These are phyloP conservation scores for Paramecium biaurelia DNA, from an alignment of 73 alveolate species.

Conservation along the genomic window DNA sequence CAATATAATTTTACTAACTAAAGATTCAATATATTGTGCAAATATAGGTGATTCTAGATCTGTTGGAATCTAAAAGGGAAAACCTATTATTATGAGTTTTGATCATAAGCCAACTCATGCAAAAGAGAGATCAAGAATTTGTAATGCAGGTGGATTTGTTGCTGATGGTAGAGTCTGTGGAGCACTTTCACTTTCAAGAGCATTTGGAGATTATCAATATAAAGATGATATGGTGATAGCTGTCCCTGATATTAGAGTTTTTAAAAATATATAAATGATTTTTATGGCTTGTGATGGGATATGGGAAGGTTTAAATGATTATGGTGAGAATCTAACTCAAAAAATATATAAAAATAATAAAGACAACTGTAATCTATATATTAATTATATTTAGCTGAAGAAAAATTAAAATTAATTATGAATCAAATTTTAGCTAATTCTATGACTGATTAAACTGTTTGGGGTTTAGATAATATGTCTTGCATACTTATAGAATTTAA, in stretches of 20 bases:
- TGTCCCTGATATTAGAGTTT: slow-evolving; percentile 84
- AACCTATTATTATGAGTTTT: slow-evolving; percentile 73
- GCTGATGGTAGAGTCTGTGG: slow-evolving; percentile 91
- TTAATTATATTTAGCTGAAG: background rate
- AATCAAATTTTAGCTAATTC: slow-evolving; percentile 1
- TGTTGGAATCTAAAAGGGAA: slow-evolving; percentile 71
- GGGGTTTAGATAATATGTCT: slow-evolving; percentile 29
- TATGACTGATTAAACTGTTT: background rate
- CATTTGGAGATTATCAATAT: slow-evolving; percentile 93
- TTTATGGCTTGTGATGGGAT: slow-evolving; percentile 75
- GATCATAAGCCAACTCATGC: slow-evolving; percentile 93
- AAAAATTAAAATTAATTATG: background rate
- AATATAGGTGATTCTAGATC: slow-evolving; percentile 95
- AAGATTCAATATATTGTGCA: slow-evolving; percentile 84
- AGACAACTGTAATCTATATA: background rate
- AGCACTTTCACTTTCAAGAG: slow-evolving; percentile 84
- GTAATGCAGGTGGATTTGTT: slow-evolving; percentile 87
- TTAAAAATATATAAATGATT: slow-evolving; percentile 62
- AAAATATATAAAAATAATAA: background rate
- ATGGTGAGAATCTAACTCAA: background rate
- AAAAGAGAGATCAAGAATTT: slow-evolving; percentile 86
- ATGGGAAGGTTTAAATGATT: slow-evolving; percentile 62
- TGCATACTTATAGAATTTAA: background rate
- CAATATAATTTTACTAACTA: slow-evolving; percentile 66
- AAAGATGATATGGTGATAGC: slow-evolving; percentile 82